These are phyloP conservation scores for Hymenoscyphus repandus DNA, from an alignment of 2,329 filamentous ascomycete genomes.

Conservation along the genomic window DNA sequence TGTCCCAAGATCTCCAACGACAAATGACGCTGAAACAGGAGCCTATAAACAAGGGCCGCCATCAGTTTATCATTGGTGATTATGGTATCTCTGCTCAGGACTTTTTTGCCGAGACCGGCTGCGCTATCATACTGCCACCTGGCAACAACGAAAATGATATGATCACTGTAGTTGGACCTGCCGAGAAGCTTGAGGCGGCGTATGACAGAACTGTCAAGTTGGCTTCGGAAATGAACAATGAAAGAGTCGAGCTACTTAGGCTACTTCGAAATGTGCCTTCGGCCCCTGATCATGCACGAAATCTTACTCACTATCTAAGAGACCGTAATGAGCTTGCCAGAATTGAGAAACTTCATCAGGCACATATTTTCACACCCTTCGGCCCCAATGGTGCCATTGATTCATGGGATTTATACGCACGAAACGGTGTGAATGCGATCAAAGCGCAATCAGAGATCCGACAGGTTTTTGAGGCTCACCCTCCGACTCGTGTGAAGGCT, in stretches of 20 bases:
- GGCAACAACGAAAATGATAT: conserved; percentile 70
- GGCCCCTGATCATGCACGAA: conserved; percentile 72
- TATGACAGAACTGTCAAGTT: conserved; percentile 83
- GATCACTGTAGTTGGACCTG: conserved; percentile 78
- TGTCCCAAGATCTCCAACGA: conserved; percentile 68
- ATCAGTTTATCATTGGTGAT: conserved; percentile 92
- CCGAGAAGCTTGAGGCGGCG: conserved; percentile 66
- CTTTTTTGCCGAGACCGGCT: conserved; percentile 87
- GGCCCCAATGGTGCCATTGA: conserved; percentile 63
- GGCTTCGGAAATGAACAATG: conserved; percentile 79
- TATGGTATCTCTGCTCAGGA: conserved; percentile 74
- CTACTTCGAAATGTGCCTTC: conserved; percentile 72
- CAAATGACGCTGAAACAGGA: conserved; percentile 74
- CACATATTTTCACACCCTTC: conserved; percentile 80
- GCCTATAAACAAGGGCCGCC: conserved; percentile 77
- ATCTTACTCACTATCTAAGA: conserved; percentile 82
- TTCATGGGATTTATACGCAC: conserved; percentile 83
- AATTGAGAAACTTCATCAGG: conserved; percentile 72
- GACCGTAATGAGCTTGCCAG: conserved; percentile 77
- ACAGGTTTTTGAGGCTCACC: conserved; percentile 67
- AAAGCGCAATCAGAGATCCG: conserved; percentile 71
- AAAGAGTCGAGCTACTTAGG: conserved; percentile 74
- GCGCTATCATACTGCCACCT: conserved; percentile 71
- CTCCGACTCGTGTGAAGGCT: conserved; percentile 64
- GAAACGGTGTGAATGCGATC: conserved; percentile 77